A percentile compares a stretch with the other conserved stretches of the same genome.
phyloP scores from a whole-genome alignment of 2,329 filamentous ascomycete genomes.

The Pseudogymnoascus sp. region DNA sequence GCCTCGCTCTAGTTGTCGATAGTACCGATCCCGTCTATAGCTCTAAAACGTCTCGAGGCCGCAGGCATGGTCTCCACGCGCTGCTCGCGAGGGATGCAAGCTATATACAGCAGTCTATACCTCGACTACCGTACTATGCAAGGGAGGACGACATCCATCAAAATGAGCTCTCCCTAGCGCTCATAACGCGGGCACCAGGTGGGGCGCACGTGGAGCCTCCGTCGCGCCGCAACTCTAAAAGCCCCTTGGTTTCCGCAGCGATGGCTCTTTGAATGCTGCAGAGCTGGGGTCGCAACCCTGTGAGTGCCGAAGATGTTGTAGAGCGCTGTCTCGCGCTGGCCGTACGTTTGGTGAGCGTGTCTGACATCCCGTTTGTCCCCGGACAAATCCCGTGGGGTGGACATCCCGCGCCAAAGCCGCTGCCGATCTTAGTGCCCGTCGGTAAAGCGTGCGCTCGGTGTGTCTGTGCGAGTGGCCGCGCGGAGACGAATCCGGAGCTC shows the following conservation, averaged over 20 bases:
- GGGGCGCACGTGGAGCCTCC: background rate
- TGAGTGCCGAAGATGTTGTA: background rate
- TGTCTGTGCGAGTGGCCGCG: background rate
- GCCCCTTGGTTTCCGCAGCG: background rate
- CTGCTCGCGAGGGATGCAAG: background rate
- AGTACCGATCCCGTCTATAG: background rate
- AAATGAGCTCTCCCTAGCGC: background rate
- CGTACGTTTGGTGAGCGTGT: background rate
- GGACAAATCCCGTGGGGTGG: background rate
- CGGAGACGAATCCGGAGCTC: background rate
- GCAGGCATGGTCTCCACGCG: background rate
- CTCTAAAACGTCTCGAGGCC: background rate
- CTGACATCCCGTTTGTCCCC: background rate
- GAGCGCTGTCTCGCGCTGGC: background rate
- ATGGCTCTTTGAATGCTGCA: background rate
- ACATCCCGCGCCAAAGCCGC: background rate
- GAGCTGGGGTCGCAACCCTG: background rate
- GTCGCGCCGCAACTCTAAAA: conserved; percentile 4
- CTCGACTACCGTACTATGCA: background rate
- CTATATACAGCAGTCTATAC: conserved; percentile 1
- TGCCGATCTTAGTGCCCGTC: background rate
- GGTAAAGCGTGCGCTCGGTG: background rate
- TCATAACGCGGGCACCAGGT: background rate
- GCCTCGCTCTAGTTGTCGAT: background rate
- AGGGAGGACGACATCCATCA: background rate